Percentiles rank a stretch among this genome's conserved stretches.
These are phyloP conservation scores for Vanrija sp. DNA, from an alignment of 1,284 basidiomycete genomes.

Conservation along the genomic window DNA sequence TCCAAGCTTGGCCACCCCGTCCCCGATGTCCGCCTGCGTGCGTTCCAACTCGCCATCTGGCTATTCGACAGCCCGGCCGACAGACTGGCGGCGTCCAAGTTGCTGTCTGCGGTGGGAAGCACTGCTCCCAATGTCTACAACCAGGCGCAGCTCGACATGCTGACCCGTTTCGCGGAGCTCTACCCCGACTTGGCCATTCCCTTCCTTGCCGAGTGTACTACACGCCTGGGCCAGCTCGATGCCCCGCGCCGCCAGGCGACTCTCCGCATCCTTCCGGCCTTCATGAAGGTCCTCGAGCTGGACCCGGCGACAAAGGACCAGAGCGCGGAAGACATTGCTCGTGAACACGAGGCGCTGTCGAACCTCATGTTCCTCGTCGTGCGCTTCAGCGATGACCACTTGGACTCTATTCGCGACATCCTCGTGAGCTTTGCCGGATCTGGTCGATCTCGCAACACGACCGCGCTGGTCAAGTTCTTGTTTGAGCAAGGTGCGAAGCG, in stretches of 20 bases:
- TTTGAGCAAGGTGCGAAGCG: slow-evolving; percentile 84
- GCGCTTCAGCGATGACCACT: slow-evolving; percentile 68
- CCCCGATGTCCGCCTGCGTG: slow-evolving; percentile 63
- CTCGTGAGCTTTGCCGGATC: slow-evolving; percentile 61
- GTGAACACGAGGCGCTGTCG: slow-evolving; percentile 67
- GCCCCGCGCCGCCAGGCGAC: slow-evolving; percentile 54
- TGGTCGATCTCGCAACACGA: slow-evolving; percentile 57
- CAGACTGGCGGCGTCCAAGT: slow-evolving; percentile 58
- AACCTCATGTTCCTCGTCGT: slow-evolving; percentile 81
- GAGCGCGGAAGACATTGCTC: slow-evolving; percentile 36
- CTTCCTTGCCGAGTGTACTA: slow-evolving; percentile 69
- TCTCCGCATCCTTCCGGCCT: slow-evolving; percentile 71
- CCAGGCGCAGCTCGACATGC: slow-evolving; percentile 71
- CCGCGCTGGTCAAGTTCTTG: slow-evolving; percentile 75
- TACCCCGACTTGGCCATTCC: slow-evolving; percentile 66
- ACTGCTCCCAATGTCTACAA: slow-evolving; percentile 72
- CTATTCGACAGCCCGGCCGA: slow-evolving; percentile 55
- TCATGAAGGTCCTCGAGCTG: slow-evolving; percentile 71
- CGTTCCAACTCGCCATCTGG: slow-evolving; percentile 73
- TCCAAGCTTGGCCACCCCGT: slow-evolving; percentile 79
- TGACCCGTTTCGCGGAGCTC: slow-evolving; percentile 72
- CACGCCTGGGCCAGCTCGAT: slow-evolving; percentile 67
- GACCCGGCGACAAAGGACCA: slow-evolving; percentile 40
- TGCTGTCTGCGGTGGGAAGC: slow-evolving; percentile 73
- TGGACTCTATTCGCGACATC: slow-evolving; percentile 76